Conservation (phyloP, 495 filamentous ascomycete species). For the Aspergillus indologenus region DNA sequence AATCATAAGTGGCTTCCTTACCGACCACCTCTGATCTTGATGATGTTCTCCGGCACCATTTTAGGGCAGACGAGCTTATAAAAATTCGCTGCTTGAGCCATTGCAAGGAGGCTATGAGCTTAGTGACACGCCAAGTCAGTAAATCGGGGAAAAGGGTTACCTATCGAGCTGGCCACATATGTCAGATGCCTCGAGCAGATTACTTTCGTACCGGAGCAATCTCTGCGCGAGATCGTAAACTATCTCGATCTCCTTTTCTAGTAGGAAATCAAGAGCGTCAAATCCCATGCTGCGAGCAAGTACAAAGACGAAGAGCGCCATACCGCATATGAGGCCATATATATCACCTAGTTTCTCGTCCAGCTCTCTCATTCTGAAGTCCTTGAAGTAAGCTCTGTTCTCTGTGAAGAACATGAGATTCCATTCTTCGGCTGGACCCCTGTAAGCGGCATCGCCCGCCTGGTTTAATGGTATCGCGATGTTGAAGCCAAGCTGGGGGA, state of each 20-base stretch:
- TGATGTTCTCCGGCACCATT: constrained; percentile 68
- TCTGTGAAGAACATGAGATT: constrained; percentile 73
- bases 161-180: constrained; percentile 83
- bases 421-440: constrained; percentile 65
- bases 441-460: constrained; percentile 60
- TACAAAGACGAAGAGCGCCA: constrained; percentile 16
- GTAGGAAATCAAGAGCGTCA: neutral
- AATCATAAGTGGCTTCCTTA: constrained; percentile 24
- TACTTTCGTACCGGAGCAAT: constrained; percentile 66
- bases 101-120: constrained; percentile 63
- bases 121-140: neutral
- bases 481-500: constrained; percentile 89
- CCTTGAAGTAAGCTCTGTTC: constrained; percentile 81
- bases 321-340: constrained; percentile 78
- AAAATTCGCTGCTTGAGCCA: constrained; percentile 72
- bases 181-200: constrained; percentile 66
- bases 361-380: constrained; percentile 75
- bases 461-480: constrained; percentile 68
- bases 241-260: constrained; percentile 90
- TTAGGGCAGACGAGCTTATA: constrained; percentile 70
- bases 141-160: constrained; percentile 24
- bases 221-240: constrained; percentile 71
- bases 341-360: constrained; percentile 82
- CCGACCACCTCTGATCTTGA: constrained; percentile 79
- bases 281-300: neutral